Conservation (phyloP, 768 basidiomycete species). For the Mycena albidolilacea region DNA sequence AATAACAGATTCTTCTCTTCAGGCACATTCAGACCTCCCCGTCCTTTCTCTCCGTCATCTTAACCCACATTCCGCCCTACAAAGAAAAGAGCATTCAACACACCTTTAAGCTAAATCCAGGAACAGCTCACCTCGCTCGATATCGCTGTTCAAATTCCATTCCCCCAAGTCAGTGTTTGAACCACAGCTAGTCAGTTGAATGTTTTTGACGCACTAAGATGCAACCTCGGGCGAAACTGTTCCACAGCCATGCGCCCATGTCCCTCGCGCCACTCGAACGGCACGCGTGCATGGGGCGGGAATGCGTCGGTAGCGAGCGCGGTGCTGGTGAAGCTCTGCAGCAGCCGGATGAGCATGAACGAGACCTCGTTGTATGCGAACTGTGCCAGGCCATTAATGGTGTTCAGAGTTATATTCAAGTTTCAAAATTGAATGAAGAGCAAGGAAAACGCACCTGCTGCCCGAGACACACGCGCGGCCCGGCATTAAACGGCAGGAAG, state of each 20-base stretch:
- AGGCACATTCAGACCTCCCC: slow-evolving; percentile 4
- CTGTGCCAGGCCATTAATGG: slow-evolving; percentile 33
- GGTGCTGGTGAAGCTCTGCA: slow-evolving; percentile 55
- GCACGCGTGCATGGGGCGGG: slow-evolving; percentile 50
- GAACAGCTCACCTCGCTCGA: slow-evolving; percentile 44
- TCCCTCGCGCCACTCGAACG: slow-evolving; percentile 54
- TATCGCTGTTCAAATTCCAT: background rate
- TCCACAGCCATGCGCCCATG: slow-evolving; percentile 51
- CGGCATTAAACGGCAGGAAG: slow-evolving; percentile 60
- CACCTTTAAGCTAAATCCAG: background rate
- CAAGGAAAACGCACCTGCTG: slow-evolving; percentile 38
- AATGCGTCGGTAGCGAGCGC: slow-evolving; percentile 51
- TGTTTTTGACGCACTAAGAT: slow-evolving; percentile 46
- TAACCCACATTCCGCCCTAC: slow-evolving; percentile 63
- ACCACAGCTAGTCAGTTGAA: background rate
- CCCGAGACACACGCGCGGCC: slow-evolving; percentile 49
- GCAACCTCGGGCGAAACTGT: slow-evolving; percentile 50
- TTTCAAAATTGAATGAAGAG: background rate
- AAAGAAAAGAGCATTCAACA: slow-evolving; percentile 45
- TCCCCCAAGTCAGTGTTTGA: background rate
- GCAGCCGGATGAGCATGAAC: slow-evolving; percentile 63
- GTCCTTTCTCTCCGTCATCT: slow-evolving; percentile 50
- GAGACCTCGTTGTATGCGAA: slow-evolving; percentile 64
- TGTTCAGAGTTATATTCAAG: background rate
- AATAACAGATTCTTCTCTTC: background rate